These are phyloP conservation scores for Neurospora terricola DNA, from an alignment of 495 filamentous ascomycete species.

Conservation along the genomic window DNA sequence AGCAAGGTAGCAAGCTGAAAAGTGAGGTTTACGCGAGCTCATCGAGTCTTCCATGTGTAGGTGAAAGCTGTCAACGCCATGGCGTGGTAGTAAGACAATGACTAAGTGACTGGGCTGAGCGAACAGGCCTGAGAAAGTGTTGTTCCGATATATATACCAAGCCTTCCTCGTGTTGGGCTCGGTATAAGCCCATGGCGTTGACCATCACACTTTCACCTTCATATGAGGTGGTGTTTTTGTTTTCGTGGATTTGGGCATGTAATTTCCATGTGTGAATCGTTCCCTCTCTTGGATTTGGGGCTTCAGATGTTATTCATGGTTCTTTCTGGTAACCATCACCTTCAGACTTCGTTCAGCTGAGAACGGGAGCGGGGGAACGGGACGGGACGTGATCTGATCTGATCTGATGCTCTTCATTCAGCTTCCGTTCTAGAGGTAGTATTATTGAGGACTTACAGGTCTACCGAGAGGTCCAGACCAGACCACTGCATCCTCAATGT, in stretches of 20 bases:
- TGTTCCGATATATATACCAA: not conserved
- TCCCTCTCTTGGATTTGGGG: not conserved
- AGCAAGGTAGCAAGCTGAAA: not conserved
- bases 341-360: not conserved
- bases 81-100: not conserved
- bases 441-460: not conserved
- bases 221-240: not conserved
- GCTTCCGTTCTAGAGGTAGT: not conserved
- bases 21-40: not conserved
- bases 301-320: not conserved
- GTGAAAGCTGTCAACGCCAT: not conserved
- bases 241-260: not conserved
- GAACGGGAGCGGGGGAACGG: not conserved
- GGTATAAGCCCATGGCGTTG: not conserved
- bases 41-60: not conserved
- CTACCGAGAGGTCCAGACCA: not conserved
- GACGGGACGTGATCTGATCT: not conserved
- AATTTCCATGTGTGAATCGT: not conserved
- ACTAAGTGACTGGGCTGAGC: not conserved
- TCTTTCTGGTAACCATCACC: not conserved
- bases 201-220: not conserved
- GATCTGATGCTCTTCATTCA: not conserved
- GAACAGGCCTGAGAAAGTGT: not conserved
- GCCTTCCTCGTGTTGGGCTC: not conserved
- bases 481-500: not conserved